Percentiles rank a stretch among this genome's conserved stretches.
Evolutionary conservation across 495 filamentous ascomycete species (phyloP).

Genomic region (Aspergillus ostianus): DNA sequence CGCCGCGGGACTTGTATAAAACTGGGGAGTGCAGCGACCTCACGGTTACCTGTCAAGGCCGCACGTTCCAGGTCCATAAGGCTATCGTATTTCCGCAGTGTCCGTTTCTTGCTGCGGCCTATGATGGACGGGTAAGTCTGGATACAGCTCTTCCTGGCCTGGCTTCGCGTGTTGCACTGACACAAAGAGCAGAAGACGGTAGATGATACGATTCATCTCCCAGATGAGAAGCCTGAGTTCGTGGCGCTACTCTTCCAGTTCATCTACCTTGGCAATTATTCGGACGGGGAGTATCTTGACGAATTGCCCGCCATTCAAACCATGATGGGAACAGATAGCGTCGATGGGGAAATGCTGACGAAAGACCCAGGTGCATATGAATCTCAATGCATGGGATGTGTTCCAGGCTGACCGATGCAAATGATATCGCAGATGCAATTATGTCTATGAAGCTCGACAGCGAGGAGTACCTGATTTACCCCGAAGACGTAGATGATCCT

Average conservation of each 20-base stretch:
- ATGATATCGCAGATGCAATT: background rate
- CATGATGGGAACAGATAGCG: background rate
- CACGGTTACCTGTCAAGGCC: too few species aligned
- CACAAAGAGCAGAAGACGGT: too few species aligned
- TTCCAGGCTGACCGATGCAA: background rate
- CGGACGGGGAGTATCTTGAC: background rate
- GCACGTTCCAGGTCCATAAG: too few species aligned
- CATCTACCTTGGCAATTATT: background rate
- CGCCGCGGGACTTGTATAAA: too few species aligned
- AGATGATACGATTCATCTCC: too few species aligned
- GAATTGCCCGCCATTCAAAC: background rate
- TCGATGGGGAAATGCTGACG: background rate
- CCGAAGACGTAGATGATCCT: too few species aligned
- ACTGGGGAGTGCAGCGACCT: too few species aligned
- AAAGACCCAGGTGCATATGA: background rate
- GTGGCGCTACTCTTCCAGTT: background rate
- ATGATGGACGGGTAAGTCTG: too few species aligned
- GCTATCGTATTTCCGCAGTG: too few species aligned
- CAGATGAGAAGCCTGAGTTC: background rate
- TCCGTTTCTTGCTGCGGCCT: too few species aligned
- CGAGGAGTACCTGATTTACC: too few species aligned
- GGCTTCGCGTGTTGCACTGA: background rate
- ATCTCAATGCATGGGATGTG: background rate
- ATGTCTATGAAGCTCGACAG: background rate
- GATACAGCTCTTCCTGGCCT: too few species aligned